Evolutionary conservation across 345 rosid species (phyloP).

Genomic region (Trapa incisa): DNA sequence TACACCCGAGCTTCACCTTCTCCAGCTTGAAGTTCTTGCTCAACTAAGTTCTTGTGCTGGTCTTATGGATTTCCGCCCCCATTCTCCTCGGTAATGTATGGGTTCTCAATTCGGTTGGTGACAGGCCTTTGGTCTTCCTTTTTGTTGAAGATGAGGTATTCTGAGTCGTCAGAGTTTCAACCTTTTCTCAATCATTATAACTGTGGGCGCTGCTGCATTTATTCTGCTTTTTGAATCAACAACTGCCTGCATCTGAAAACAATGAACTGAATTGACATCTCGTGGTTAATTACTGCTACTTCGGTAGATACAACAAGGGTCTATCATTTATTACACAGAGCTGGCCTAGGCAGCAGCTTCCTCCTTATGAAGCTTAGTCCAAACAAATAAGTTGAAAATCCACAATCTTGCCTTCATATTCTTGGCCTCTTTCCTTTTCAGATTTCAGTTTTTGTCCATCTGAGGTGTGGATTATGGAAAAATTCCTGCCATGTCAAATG

Average conservation of each 20-base stretch:
- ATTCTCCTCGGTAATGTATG: neutral
- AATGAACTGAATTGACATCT: neutral
- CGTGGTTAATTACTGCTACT: neutral
- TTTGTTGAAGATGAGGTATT: slow-evolving; percentile 13
- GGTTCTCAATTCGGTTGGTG: neutral
- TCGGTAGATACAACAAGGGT: neutral
- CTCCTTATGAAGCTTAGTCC: slow-evolving; percentile 4
- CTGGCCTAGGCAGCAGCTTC: neutral
- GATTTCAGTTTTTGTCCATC: slow-evolving; percentile 6
- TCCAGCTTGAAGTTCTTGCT: slow-evolving; percentile 91
- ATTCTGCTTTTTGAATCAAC: neutral
- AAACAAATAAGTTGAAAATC: neutral
- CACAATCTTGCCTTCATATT: neutral
- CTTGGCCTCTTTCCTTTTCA: neutral
- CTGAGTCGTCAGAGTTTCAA: neutral
- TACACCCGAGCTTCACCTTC: slow-evolving; percentile 64
- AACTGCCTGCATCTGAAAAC: neutral
- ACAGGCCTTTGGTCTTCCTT: neutral
- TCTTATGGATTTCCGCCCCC: neutral
- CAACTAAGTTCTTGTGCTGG: slow-evolving; percentile 19
- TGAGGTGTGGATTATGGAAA: slow-evolving; percentile 20
- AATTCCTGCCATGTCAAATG: slow-evolving; percentile 30
- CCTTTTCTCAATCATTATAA: too few relatives aligned
- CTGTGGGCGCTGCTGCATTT: too few relatives aligned
- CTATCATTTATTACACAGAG: neutral